Evolutionary conservation across 2,329 filamentous ascomycete genomes (phyloP).

Genomic region (Fusarium sp.): DNA sequence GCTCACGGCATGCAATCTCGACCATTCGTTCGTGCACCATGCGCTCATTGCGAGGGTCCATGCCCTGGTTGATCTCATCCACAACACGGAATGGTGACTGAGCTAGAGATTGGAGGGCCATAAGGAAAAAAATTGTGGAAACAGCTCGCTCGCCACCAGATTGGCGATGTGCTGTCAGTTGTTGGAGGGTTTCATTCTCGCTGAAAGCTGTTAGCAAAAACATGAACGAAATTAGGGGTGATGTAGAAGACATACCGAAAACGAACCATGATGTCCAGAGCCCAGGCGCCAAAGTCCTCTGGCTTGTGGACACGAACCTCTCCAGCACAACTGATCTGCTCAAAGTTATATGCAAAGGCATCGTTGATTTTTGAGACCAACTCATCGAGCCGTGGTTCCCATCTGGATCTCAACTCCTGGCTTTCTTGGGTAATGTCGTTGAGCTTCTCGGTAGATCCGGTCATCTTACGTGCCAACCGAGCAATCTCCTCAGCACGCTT

Average conservation of each 20-base stretch:
- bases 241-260: constrained; percentile 75
- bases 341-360: constrained; percentile 92
- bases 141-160: constrained; percentile 96
- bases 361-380: constrained; percentile 85
- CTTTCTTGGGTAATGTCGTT: constrained; percentile 69
- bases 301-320: constrained; percentile 91
- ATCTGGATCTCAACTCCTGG: constrained; percentile 72
- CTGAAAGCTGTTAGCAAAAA: constrained; percentile 52
- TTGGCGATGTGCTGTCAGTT: constrained; percentile 91
- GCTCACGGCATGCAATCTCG: constrained; percentile 90
- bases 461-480: constrained; percentile 67
- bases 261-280: constrained; percentile 92
- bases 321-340: constrained; percentile 92
- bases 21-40: constrained; percentile 99
- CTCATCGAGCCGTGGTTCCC: constrained; percentile 85
- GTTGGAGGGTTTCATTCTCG: constrained; percentile 83
- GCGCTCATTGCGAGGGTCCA: constrained; percentile 98
- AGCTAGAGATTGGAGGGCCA: constrained; percentile 94
- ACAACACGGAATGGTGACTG: constrained; percentile 97
- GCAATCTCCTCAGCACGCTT: constrained; percentile 77
- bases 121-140: constrained; percentile 98
- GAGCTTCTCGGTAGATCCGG: constrained; percentile 65
- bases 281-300: constrained; percentile 93
- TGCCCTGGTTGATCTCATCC: constrained; percentile 99
- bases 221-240: neutral